These are phyloP conservation scores for Silybum marianum DNA, from an alignment of 129 eudicot species.

Conservation along the genomic window DNA sequence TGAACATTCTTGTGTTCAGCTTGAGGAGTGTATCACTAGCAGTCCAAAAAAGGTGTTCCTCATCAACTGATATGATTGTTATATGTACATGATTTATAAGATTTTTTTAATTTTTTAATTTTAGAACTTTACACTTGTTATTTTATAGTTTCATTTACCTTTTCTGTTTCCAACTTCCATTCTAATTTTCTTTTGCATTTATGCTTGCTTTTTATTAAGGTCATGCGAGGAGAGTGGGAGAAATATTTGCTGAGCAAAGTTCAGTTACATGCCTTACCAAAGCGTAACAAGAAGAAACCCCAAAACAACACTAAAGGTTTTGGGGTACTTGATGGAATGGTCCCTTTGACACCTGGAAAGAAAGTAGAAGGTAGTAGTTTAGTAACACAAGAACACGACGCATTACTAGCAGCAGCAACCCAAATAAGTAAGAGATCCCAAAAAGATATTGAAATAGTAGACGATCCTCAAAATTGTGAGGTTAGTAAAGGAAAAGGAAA, in stretches of 20 bases:
- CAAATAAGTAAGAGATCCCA: conserved; percentile 58
- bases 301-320: conserved; percentile 66
- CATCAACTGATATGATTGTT: neutral
- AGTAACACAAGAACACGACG: conserved; percentile 74
- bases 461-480: conserved; percentile 33
- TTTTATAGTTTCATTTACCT: neutral
- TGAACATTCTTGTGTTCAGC: conserved; percentile 92
- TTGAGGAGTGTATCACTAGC: conserved; percentile 76
- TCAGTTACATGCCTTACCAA: conserved; percentile 72
- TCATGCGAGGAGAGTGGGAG: conserved; percentile 90
- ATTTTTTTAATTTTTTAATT: neutral
- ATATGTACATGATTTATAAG: neutral
- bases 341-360: conserved; percentile 53
- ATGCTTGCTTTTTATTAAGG: conserved; percentile 45
- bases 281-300: conserved; percentile 59
- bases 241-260: conserved; percentile 91
- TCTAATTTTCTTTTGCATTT: neutral
- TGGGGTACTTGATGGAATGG: conserved; percentile 77
- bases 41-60: conserved; percentile 70
- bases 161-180: neutral
- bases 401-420: conserved; percentile 82
- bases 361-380: conserved; percentile 69
- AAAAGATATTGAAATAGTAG: conserved; percentile 40
- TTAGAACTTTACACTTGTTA: neutral
- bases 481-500: conserved; percentile 38